These are phyloP conservation scores for Pseudisothecium myosuroides DNA, from an alignment of 225 moss, liverwort and hornwort genomes.

Conservation along the genomic window DNA sequence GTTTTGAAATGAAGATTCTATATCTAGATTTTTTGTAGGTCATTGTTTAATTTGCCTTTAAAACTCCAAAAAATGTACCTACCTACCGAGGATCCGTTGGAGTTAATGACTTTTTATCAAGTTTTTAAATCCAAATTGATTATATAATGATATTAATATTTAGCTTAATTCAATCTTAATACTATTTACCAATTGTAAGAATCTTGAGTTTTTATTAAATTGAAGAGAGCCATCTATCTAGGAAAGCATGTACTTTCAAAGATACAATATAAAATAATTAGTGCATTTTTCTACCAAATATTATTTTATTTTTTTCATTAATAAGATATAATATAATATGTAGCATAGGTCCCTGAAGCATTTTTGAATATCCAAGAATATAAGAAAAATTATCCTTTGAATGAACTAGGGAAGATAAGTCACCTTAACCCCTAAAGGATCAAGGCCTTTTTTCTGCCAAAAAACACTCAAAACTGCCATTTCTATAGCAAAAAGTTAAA, in stretches of 20 bases:
- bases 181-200: background rate
- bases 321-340: background rate
- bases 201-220: background rate
- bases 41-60: background rate
- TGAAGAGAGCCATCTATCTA: fast-evolving
- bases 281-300: no score
- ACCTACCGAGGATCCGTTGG: fast-evolving
- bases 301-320: no score
- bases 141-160: background rate
- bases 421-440: no score
- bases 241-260: background rate
- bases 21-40: fast-evolving
- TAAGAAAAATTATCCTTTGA: background rate
- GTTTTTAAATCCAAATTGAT: background rate
- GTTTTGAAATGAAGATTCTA: background rate
- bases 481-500: no score
- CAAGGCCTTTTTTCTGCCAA: no score
- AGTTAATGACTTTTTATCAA: background rate
- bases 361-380: background rate
- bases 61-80: background rate
- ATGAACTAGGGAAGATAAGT: fast-evolving
- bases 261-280: no score
- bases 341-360: background rate
- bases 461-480: no score
- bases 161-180: background rate